A percentile compares a stretch with the other conserved stretches of the same genome.
Evolutionary conservation across 1,284 basidiomycete species (phyloP).

Genomic region (Anthracocystis setariae): DNA sequence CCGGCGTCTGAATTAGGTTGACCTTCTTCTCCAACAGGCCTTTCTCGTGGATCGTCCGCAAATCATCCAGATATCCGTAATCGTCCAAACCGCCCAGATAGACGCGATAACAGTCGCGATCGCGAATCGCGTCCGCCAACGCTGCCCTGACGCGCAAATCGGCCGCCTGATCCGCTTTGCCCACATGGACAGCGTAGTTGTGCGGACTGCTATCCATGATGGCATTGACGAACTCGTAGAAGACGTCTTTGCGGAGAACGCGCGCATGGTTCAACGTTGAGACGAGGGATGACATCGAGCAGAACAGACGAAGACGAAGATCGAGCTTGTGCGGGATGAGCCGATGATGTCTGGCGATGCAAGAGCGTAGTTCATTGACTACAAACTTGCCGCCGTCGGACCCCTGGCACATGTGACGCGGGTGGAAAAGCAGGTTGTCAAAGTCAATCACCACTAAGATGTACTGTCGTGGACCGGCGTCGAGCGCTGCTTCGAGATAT

Average conservation of each 20-base stretch:
- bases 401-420: conserved; percentile 25
- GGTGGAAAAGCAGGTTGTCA: conserved; percentile 38
- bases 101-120: conserved; percentile 30
- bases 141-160: conserved; percentile 42
- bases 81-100: conserved; percentile 49
- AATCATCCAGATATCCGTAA: conserved; percentile 38
- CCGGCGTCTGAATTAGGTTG: conserved; percentile 39
- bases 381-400: conserved; percentile 32
- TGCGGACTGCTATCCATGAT: conserved; percentile 21
- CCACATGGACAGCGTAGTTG: conserved; percentile 41
- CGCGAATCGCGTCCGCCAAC: conserved; percentile 34
- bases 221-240: conserved; percentile 32
- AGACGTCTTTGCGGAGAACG: conserved; percentile 3
- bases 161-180: conserved; percentile 32
- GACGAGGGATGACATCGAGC: conserved; percentile 4
- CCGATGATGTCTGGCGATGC: conserved; percentile 34
- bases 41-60: conserved; percentile 15
- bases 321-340: conserved; percentile 20
- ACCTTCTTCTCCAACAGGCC: conserved; percentile 31
- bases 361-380: conserved; percentile 18
- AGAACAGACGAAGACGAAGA: conserved; percentile 31
- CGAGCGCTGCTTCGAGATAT: neutral
- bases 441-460: conserved; percentile 38
- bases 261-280: neutral
- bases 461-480: conserved; percentile 10